Percentiles rank a stretch among this genome's conserved stretches.
These are phyloP conservation scores for Solanum rostratum DNA, from an alignment of 257 asterid genomes.

Conservation along the genomic window DNA sequence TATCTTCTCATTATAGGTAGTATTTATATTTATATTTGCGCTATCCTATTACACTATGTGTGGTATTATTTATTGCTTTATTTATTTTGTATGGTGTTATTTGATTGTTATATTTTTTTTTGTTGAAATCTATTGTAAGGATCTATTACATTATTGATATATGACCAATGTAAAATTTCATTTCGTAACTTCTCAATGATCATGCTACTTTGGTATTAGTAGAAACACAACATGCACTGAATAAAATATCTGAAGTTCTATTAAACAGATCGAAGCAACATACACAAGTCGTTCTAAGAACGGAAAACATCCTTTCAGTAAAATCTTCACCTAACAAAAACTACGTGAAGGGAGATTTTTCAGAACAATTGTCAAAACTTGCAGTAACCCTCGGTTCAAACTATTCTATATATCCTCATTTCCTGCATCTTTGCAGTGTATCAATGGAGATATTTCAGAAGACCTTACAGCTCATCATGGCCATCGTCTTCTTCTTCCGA, in stretches of 20 bases:
- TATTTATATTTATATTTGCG: too few species aligned
- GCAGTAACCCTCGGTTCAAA: neutral
- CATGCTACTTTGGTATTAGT: too few species aligned
- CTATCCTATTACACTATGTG: too few species aligned
- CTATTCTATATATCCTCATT: neutral
- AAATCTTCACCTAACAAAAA: neutral
- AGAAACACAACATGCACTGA: neutral
- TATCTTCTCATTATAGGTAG: too few species aligned
- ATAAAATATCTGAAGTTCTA: neutral
- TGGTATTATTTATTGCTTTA: too few species aligned
- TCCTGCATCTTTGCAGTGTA: neutral
- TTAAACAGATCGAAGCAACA: neutral
- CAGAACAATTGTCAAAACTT: neutral
- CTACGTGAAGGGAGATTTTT: neutral
- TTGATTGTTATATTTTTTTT: too few species aligned
- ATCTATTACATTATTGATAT: too few species aligned
- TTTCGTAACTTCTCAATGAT: too few species aligned
- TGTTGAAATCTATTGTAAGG: too few species aligned
- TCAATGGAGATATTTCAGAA: neutral
- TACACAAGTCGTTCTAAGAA: neutral
- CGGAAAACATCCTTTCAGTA: neutral
- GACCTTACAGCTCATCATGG: constrained; percentile 46
- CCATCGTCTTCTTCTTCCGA: constrained; percentile 48
- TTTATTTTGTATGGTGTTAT: too few species aligned
- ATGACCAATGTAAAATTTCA: too few species aligned